phyloP scores from a whole-genome alignment of 148 eudicot genomes.

The Rhododendron ferrugineum region DNA sequence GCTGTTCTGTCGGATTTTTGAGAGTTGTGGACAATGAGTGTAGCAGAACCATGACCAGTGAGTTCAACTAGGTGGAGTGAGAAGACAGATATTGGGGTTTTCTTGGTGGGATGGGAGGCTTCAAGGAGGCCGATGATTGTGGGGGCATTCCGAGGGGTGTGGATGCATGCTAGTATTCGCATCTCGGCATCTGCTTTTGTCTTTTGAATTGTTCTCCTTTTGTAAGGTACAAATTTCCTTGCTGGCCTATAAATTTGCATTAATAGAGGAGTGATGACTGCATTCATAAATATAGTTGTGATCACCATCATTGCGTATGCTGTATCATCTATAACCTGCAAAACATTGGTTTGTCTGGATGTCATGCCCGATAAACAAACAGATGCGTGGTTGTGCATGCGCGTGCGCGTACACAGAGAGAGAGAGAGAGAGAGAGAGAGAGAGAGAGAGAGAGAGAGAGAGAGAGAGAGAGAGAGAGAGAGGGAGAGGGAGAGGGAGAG shows the following conservation, averaged over 20 bases:
- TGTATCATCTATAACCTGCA: slow-evolving; percentile 7
- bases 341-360: neutral
- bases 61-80: slow-evolving; percentile 50
- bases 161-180: slow-evolving; percentile 57
- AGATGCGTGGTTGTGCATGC: neutral
- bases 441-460: neutral
- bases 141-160: slow-evolving; percentile 67
- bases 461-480: neutral
- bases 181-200: slow-evolving; percentile 20
- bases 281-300: neutral
- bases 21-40: slow-evolving; percentile 74
- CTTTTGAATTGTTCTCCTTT: slow-evolving; percentile 15
- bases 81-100: slow-evolving; percentile 47
- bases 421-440: too few species aligned
- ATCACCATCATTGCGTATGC: slow-evolving; percentile 8
- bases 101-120: slow-evolving; percentile 50
- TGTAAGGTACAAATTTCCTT: slow-evolving; percentile 15
- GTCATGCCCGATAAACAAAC: neutral
- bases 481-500: neutral
- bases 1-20: slow-evolving; percentile 47
- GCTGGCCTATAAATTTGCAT: slow-evolving; percentile 4
- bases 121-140: slow-evolving; percentile 70
- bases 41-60: slow-evolving; percentile 67
- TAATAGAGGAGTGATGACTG: neutral
- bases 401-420: neutral